Evolutionary conservation across 257 asterid species (phyloP), one percentile per base, ranked within the genome.

Genomic region (Solanum piurae): DNA sequence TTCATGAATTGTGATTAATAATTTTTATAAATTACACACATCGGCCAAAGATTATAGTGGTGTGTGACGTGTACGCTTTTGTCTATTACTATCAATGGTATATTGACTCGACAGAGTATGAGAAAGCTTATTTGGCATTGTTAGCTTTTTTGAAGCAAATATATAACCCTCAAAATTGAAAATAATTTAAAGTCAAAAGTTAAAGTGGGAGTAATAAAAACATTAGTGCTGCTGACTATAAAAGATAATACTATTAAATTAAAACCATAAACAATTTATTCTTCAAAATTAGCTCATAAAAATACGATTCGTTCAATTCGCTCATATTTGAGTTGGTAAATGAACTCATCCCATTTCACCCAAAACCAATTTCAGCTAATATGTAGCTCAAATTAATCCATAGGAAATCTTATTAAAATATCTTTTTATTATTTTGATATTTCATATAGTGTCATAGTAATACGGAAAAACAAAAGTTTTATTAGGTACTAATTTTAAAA

Each of bases 51-150:
- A 36, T 58, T 83, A 27, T 68, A 42, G 90, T 86, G 88, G 87
- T 74, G 42, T 58, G 27, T 89, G 90, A 89, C 92, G 93, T 93
- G 96, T 89, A 89, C 40, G 69, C 86, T 91, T 93, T 94, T 93
- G 95, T 94, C 94, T 36, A 86, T 84, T 88, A 91, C 79, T 86
- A 90, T 91, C 92, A 92, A 89, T 88, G 93, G 92, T 85, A 91
- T 87, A 91, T 92, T 93, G 93, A 91, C 94, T 91, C 80, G 88
- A 93, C 90, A 88, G 83, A 68, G 73, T 89, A 36, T 83, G 72
- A 52, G 73, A 90, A 89, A 91, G 88, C 64, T 83, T 55, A 83
- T 83, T 90, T 90, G 90, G 90, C 84, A 58, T 79, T 62, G 86
- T 79, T 88, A 77, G 58, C 90, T 88, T 91, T 91, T 33, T 66